Evolutionary conservation across 805 yeast genomes (phyloP).

Genomic region (Kodamaea fukazawae): DNA sequence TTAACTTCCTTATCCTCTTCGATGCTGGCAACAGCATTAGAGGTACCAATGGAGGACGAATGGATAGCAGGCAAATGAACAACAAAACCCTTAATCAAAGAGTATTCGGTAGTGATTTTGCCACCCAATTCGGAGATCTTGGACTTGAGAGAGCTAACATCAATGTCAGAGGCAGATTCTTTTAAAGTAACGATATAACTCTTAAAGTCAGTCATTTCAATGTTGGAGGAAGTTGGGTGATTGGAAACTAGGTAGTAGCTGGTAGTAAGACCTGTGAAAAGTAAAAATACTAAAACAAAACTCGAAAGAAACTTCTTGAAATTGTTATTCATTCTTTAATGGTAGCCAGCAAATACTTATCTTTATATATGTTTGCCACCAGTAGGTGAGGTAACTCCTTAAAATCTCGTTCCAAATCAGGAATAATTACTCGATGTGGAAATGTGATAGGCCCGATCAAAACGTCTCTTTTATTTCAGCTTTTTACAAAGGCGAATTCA

Average conservation of each 20-base stretch:
- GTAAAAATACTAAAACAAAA: slow-evolving; percentile 8
- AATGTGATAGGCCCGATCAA: too few species aligned
- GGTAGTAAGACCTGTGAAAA: slow-evolving; percentile 7
- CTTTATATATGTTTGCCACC: slow-evolving; percentile 6
- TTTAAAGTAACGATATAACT: slow-evolving; percentile 46
- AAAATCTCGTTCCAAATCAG: too few species aligned
- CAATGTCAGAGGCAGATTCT: slow-evolving; percentile 42
- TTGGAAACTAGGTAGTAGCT: background rate
- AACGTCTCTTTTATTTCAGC: too few species aligned
- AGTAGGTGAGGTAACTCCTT: background rate
- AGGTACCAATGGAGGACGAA: slow-evolving; percentile 42
- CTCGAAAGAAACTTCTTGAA: slow-evolving; percentile 5
- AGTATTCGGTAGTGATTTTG: slow-evolving; percentile 56
- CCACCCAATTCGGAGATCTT: slow-evolving; percentile 56
- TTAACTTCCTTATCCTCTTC: slow-evolving; percentile 71
- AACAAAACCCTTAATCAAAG: slow-evolving; percentile 65
- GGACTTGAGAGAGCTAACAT: slow-evolving; percentile 43
- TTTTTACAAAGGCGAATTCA: background rate
- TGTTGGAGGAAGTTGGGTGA: slow-evolving; percentile 1
- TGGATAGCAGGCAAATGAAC: slow-evolving; percentile 57
- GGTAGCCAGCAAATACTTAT: background rate
- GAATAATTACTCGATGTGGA: too few species aligned
- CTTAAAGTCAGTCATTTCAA: slow-evolving; percentile 29
- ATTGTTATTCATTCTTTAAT: slow-evolving; percentile 4
- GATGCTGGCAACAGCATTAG: slow-evolving; percentile 53